A percentile compares a stretch with the other conserved stretches of the same genome.
phyloP scores from a whole-genome alignment of 2,329 filamentous ascomycete species.

The Fusarium buxicola region DNA sequence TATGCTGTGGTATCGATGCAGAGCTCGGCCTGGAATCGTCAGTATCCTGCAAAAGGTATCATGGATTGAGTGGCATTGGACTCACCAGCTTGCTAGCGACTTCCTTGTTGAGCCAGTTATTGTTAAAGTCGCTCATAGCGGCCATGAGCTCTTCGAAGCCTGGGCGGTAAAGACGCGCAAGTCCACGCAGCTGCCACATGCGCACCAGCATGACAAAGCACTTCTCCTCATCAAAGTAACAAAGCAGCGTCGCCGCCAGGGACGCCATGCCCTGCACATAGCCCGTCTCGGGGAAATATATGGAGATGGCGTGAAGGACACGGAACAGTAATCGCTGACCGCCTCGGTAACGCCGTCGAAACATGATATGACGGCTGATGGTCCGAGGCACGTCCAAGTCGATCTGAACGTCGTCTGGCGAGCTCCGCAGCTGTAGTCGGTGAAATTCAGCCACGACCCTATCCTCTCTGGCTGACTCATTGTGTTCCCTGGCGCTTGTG shows the following conservation, averaged over 20 bases:
- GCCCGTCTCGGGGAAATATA: constrained; percentile 90
- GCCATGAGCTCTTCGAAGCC: constrained; percentile 90
- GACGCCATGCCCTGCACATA: constrained; percentile 99
- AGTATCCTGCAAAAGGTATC: constrained; percentile 9
- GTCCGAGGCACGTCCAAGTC: constrained; percentile 96
- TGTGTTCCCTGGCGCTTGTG: constrained; percentile 75
- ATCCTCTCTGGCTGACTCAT: constrained; percentile 72
- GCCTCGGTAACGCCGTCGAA: constrained; percentile 88
- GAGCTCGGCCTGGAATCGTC: constrained; percentile 71
- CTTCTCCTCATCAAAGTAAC: constrained; percentile 96
- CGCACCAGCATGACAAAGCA: constrained; percentile 97
- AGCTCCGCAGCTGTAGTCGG: constrained; percentile 77
- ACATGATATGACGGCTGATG: constrained; percentile 97
- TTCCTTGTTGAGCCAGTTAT: constrained; percentile 83
- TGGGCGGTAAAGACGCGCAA: constrained; percentile 84
- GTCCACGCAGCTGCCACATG: constrained; percentile 88
- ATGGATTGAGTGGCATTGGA: constrained; percentile 29
- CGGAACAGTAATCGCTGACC: constrained; percentile 93
- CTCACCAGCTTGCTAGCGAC: constrained; percentile 84
- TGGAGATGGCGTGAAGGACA: constrained; percentile 88
- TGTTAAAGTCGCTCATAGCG: constrained; percentile 86
- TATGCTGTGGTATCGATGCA: constrained; percentile 91
- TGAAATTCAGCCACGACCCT: constrained; percentile 79
- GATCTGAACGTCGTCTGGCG: constrained; percentile 94
- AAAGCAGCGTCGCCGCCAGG: constrained; percentile 89